Conservation (phyloP, 1,284 basidiomycete species). For the Meira nashicola region DNA sequence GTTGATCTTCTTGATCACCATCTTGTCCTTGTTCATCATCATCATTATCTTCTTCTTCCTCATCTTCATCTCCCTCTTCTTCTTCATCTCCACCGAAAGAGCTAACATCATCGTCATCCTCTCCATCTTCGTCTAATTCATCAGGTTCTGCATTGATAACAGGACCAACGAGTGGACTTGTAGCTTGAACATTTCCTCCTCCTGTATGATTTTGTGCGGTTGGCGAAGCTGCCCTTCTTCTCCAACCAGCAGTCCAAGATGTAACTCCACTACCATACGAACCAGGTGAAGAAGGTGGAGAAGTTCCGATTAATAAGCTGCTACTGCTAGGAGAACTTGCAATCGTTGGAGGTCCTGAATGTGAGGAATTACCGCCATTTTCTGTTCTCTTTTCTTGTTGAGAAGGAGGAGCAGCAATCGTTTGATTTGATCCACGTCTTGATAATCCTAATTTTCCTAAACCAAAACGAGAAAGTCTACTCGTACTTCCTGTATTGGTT, state of each 20-base stretch:
- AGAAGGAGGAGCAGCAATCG: slow-evolving; percentile 12
- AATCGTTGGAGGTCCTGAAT: neutral
- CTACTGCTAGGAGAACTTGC: slow-evolving; percentile 8
- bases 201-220: neutral
- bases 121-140: slow-evolving; percentile 14
- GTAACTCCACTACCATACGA: slow-evolving; percentile 16
- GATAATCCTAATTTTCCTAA: slow-evolving; percentile 30
- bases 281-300: slow-evolving; percentile 9
- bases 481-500: slow-evolving; percentile 10
- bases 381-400: neutral
- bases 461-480: slow-evolving; percentile 30
- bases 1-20: neutral
- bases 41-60: slow-evolving; percentile 24
- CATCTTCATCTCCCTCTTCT: slow-evolving; percentile 24
- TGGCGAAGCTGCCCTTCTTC: slow-evolving; percentile 26
- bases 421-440: slow-evolving; percentile 14
- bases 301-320: neutral
- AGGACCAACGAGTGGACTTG: slow-evolving; percentile 31
- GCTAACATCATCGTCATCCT: slow-evolving; percentile 13
- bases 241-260: slow-evolving; percentile 32
- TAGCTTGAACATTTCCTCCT: slow-evolving; percentile 14
- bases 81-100: slow-evolving; percentile 15
- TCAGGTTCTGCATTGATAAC: slow-evolving; percentile 19
- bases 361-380: neutral
- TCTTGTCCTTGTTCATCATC: slow-evolving; percentile 7